Evolutionary conservation across 257 asterid species (phyloP).

Genomic region (Plantago elongata): DNA sequence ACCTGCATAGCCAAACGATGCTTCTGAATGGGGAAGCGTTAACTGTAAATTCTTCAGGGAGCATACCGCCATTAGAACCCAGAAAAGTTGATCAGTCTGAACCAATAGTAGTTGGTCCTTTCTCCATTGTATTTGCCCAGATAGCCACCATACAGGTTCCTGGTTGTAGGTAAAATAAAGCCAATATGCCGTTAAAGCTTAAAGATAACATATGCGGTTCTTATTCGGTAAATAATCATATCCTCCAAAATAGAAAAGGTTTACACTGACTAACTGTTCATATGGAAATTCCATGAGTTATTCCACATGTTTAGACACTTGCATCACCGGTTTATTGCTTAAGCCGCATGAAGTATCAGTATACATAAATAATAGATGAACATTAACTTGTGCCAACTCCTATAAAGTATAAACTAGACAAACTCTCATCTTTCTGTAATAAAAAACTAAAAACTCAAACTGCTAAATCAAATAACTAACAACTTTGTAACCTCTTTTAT

Average conservation of each 20-base stretch:
- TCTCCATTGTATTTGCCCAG: conserved; percentile 61
- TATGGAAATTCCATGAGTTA: too few species aligned
- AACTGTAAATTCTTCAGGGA: conserved; percentile 40
- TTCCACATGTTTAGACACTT: too few species aligned
- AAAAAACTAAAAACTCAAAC: not conserved
- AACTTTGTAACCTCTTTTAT: not conserved
- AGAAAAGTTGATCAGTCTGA: conserved; percentile 31
- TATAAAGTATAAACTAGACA: not conserved
- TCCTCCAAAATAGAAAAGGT: not conserved
- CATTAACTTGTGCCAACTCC: not conserved
- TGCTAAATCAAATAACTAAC: not conserved
- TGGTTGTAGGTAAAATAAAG: conserved; percentile 42
- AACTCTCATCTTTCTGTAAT: not conserved
- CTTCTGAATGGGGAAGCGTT: conserved; percentile 61
- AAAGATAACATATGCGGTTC: not conserved
- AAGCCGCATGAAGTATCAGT: too few species aligned
- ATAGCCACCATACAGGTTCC: conserved; percentile 51
- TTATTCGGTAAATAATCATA: not conserved
- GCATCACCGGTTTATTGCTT: too few species aligned
- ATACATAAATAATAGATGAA: not conserved
- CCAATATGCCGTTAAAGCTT: not conserved
- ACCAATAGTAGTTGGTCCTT: conserved; percentile 55
- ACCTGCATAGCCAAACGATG: conserved; percentile 72
- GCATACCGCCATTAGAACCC: conserved; percentile 61
- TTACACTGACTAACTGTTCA: not conserved